phyloP scores from a whole-genome alignment of 306 rosid species.

The Dalbergia cochinchinensis region DNA sequence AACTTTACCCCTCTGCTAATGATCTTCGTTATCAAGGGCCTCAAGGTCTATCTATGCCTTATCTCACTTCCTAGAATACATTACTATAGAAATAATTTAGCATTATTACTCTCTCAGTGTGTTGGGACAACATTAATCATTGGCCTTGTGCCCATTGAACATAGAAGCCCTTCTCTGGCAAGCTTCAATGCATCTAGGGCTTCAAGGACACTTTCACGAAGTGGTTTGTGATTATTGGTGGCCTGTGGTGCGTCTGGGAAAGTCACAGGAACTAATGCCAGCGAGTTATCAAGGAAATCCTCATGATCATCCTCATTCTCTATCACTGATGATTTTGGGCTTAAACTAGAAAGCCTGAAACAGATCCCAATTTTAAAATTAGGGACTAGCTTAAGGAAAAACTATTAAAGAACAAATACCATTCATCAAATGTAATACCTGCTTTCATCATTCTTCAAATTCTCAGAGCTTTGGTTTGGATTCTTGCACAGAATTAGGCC shows the following conservation, averaged over 20 bases:
- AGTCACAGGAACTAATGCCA: constrained; percentile 48
- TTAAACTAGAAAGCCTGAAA: constrained; percentile 43
- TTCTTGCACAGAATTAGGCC: neutral
- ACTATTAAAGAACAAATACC: neutral
- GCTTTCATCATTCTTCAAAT: constrained; percentile 37
- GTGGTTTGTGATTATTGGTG: constrained; percentile 48
- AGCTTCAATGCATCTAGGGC: constrained; percentile 54
- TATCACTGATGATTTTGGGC: constrained; percentile 39
- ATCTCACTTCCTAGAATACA: neutral
- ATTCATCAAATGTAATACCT: constrained; percentile 41
- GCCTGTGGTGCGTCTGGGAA: constrained; percentile 35
- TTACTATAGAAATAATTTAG: constrained; percentile 16
- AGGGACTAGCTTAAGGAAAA: neutral
- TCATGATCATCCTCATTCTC: constrained; percentile 36
- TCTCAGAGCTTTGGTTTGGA: constrained; percentile 29
- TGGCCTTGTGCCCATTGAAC: constrained; percentile 47
- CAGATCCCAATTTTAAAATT: constrained; percentile 7
- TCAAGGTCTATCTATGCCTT: no score
- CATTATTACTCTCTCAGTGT: neutral
- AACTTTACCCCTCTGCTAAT: constrained; percentile 18
- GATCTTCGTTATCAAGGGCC: no score
- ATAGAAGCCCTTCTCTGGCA: constrained; percentile 49
- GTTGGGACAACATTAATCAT: constrained; percentile 47
- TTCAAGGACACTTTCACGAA: constrained; percentile 52
- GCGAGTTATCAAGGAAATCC: constrained; percentile 46